These are phyloP conservation scores for Byssothecium circinans DNA, from an alignment of 2,329 filamentous ascomycete genomes.

Conservation along the genomic window DNA sequence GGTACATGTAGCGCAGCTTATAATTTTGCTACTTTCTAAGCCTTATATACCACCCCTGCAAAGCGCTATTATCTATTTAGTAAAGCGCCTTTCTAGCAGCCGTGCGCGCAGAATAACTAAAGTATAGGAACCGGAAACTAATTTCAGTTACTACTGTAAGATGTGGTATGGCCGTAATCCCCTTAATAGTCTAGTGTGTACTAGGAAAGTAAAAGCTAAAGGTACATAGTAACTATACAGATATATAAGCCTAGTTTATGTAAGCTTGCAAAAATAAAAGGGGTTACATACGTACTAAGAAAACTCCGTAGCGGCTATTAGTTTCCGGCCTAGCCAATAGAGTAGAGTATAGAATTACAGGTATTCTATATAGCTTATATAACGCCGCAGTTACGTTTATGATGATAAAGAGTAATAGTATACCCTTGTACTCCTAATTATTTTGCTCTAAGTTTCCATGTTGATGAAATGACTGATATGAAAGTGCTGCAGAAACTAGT, in stretches of 20 bases:
- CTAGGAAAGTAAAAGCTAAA: too few relatives aligned
- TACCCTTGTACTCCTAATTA: slow-evolving; percentile 5
- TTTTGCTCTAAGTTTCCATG: slow-evolving; percentile 8
- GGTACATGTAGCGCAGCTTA: too few relatives aligned
- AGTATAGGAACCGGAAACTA: too few relatives aligned
- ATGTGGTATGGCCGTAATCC: too few relatives aligned
- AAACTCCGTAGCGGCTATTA: slow-evolving; percentile 7
- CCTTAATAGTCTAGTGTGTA: too few relatives aligned
- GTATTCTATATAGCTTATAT: slow-evolving; percentile 5
- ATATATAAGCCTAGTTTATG: slow-evolving; percentile 9
- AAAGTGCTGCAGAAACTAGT: slow-evolving; percentile 9
- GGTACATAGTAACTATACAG: too few relatives aligned
- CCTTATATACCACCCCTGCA: too few relatives aligned
- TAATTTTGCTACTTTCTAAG: too few relatives aligned
- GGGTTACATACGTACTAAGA: slow-evolving; percentile 9
- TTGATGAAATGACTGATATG: slow-evolving; percentile 8
- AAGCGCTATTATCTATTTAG: too few relatives aligned
- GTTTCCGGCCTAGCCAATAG: slow-evolving; percentile 5
- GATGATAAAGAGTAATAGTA: slow-evolving; percentile 11
- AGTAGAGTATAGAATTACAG: slow-evolving; percentile 10
- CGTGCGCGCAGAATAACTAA: too few relatives aligned
- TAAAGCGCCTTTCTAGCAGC: too few relatives aligned
- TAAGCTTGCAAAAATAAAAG: slow-evolving; percentile 10
- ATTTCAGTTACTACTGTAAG: too few relatives aligned
- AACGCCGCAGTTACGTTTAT: slow-evolving; percentile 8